A percentile compares a stretch with the other conserved stretches of the same genome.
Evolutionary conservation across 2,329 filamentous ascomycete species (phyloP).

Genomic region (Trichoderma lentiforme): DNA sequence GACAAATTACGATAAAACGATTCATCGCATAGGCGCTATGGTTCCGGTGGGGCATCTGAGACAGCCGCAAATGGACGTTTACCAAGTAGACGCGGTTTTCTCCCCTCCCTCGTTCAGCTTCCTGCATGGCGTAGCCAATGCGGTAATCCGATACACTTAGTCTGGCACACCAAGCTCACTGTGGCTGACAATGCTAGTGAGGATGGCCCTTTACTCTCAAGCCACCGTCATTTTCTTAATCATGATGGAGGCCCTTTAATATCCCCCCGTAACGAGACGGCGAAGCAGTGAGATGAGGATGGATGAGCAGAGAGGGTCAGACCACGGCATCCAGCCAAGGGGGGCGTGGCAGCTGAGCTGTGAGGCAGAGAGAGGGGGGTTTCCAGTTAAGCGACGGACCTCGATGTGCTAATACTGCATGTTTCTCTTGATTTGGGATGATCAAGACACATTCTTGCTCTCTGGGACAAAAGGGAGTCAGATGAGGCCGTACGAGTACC

Average conservation of each 20-base stretch:
- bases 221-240: conserved; percentile 15
- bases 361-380: neutral
- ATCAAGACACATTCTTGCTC: neutral
- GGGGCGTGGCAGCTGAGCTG: neutral
- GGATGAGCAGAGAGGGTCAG: neutral
- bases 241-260: neutral
- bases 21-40: conserved; percentile 11
- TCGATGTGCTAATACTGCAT: neutral
- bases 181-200: conserved; percentile 6
- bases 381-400: neutral
- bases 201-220: conserved; percentile 3
- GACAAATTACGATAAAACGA: conserved; percentile 16
- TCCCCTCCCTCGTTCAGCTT: neutral
- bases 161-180: conserved; percentile 5
- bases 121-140: conserved; percentile 9
- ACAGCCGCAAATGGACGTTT: conserved; percentile 6
- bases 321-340: neutral
- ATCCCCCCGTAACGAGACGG: neutral
- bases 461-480: neutral
- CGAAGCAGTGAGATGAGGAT: neutral
- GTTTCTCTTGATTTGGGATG: neutral
- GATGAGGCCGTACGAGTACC: neutral
- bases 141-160: neutral
- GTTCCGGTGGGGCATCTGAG: conserved; percentile 13
- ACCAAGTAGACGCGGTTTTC: neutral